phyloP scores from a whole-genome alignment of 768 basidiomycete species.

The Leucosporidium scottii region DNA sequence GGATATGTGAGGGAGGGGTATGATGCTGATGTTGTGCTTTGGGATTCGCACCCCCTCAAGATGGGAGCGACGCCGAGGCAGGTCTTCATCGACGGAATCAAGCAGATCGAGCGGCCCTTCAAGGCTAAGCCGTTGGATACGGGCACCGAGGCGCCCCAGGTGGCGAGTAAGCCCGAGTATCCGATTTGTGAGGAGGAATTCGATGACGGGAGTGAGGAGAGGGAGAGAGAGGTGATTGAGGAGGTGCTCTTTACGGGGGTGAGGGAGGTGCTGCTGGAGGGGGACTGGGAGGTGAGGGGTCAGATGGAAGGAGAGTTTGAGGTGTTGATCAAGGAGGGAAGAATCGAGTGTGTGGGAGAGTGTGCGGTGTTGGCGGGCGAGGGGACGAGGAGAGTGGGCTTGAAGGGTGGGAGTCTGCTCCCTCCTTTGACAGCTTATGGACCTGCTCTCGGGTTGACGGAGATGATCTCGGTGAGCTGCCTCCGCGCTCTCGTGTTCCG shows the following conservation, averaged over 20 bases:
- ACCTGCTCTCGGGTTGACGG: conserved; percentile 14
- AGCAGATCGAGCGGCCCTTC: conserved; percentile 49
- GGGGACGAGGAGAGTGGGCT: not conserved
- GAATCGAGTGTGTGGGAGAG: conserved; percentile 10
- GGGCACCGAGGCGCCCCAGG: conserved; percentile 38
- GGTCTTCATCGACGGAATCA: conserved; percentile 77
- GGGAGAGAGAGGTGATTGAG: not conserved
- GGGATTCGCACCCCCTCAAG: conserved; percentile 59
- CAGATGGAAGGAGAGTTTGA: not conserved
- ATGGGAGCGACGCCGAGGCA: conserved; percentile 72
- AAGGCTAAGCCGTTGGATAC: not conserved
- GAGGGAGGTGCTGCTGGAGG: conserved; percentile 11
- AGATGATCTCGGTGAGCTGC: conserved; percentile 15
- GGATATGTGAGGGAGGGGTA: conserved; percentile 64
- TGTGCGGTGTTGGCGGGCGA: not conserved
- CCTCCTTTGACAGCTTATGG: conserved; percentile 14
- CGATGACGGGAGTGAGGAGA: conserved; percentile 17
- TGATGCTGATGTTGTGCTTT: conserved; percentile 53
- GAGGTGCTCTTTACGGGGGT: conserved; percentile 26
- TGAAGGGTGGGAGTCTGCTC: conserved; percentile 15
- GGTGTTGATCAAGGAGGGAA: too few relatives aligned
- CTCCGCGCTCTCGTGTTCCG: too few relatives aligned
- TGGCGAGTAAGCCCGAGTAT: conserved; percentile 4
- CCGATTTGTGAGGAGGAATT: conserved; percentile 42
- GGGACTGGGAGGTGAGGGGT: not conserved